phyloP scores from a whole-genome alignment of 768 basidiomycete genomes.

The Boletellus ananas region DNA sequence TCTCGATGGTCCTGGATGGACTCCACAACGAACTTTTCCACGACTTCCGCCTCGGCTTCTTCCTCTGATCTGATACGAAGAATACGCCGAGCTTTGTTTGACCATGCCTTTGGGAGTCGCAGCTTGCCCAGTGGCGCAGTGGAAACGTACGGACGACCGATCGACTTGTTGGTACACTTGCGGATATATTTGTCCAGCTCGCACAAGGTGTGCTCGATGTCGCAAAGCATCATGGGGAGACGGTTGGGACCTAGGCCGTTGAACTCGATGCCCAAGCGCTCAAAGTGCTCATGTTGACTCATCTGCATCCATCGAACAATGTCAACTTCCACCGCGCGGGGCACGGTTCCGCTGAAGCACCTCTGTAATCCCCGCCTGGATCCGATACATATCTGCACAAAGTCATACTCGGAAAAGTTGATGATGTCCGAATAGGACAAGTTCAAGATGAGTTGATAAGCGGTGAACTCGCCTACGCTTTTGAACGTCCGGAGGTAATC shows the following conservation, averaged over 20 bases:
- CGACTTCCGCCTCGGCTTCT: conserved; percentile 27
- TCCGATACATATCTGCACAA: conserved; percentile 67
- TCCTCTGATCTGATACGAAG: conserved; percentile 40
- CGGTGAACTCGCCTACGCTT: conserved; percentile 70
- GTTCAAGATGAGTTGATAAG: conserved; percentile 63
- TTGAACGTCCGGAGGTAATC: conserved; percentile 57
- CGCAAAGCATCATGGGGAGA: conserved; percentile 58
- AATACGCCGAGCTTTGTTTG: conserved; percentile 38
- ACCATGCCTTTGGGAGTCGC: conserved; percentile 55
- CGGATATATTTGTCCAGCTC: conserved; percentile 79
- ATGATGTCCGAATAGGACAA: conserved; percentile 55
- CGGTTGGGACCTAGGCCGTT: conserved; percentile 46
- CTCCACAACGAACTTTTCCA: conserved; percentile 45
- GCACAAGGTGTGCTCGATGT: conserved; percentile 77
- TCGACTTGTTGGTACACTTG: conserved; percentile 22
- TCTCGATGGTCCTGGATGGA: conserved; percentile 36
- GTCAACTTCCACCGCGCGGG: conserved; percentile 45
- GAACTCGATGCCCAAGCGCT: conserved; percentile 52
- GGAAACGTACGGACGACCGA: conserved; percentile 38
- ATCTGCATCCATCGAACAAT: conserved; percentile 62
- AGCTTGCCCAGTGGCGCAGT: conserved; percentile 23
- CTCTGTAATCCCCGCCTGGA: conserved; percentile 62
- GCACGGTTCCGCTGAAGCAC: conserved; percentile 53
- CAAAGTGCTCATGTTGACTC: conserved; percentile 58
- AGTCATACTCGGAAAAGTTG: conserved; percentile 64